These are phyloP conservation scores for Ustilago shanxiensis DNA, from an alignment of 1,284 basidiomycete species.

Conservation along the genomic window DNA sequence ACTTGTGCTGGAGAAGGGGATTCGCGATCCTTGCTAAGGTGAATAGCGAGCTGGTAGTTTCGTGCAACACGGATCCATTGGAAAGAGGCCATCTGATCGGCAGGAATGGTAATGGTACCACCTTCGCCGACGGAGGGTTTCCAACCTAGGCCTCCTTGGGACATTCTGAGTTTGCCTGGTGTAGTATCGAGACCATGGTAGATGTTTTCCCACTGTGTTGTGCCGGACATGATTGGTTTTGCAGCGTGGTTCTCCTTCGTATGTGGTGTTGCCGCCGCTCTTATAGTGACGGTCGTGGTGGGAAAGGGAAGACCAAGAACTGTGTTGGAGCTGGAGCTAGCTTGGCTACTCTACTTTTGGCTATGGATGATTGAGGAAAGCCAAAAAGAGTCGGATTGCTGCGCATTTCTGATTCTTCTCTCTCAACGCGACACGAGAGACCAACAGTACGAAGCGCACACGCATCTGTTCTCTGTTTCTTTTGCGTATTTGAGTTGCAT, in stretches of 20 bases:
- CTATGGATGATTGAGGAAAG: not conserved
- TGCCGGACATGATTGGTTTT: slow-evolving; percentile 35
- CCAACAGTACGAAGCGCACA: not conserved
- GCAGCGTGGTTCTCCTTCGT: no score
- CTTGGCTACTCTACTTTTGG: no score
- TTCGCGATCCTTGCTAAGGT: slow-evolving; percentile 78
- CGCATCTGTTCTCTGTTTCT: no score
- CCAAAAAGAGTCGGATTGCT: not conserved
- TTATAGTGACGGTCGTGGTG: not conserved
- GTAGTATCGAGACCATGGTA: slow-evolving; percentile 81
- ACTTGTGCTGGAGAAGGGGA: slow-evolving; percentile 45
- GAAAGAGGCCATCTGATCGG: slow-evolving; percentile 63
- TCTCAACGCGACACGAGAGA: slow-evolving; percentile 42
- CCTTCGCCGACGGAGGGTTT: slow-evolving; percentile 56
- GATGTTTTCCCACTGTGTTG: slow-evolving; percentile 82
- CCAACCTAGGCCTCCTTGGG: slow-evolving; percentile 65
- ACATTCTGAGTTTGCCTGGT: slow-evolving; percentile 76
- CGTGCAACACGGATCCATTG: slow-evolving; percentile 78
- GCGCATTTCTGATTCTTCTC: not conserved
- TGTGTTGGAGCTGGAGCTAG: no score
- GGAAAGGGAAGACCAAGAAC: no score
- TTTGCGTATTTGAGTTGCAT: no score
- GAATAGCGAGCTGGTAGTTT: slow-evolving; percentile 88
- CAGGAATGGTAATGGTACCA: slow-evolving; percentile 62
- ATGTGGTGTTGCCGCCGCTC: not conserved